Evolutionary conservation across 2,329 filamentous ascomycete species (phyloP), one percentile per base, ranked within the genome.

Genomic region (Fusarium pseudocircinatum): DNA sequence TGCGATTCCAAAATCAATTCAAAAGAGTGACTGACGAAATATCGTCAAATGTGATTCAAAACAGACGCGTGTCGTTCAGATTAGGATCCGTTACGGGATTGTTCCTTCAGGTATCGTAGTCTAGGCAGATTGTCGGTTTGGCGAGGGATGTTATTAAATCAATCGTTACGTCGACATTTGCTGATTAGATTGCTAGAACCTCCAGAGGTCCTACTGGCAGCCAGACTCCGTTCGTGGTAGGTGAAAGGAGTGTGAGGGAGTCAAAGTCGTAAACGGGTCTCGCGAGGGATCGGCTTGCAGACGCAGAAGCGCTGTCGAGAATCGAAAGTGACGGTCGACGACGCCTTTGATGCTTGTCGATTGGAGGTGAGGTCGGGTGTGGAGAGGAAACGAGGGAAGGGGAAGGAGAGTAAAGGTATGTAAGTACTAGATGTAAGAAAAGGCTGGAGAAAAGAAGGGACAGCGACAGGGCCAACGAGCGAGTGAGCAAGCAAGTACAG

Each of bases 1-100:
- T 78, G 76, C 70, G 60, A 60, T 75, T 77, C 64, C 60, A 75
- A 75, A 69, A 78, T 83, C 73, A 69, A 67, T 60, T 77, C 50
- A 85, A 85, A 85, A 70, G 84, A 86, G 84, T 78, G 85, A 83
- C 83, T 79, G 84, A 85, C 84, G 83, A 84, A 79, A 82, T 81
- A 76, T 84, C 83, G 84, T 84, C 83, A 76, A 80, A 79, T 64
- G 57, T 69, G 66, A 70, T 74, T 76, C 75, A 72, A 74, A 78
- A 77, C 71, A 75, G 72, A 70, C 58, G 73, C 73, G 63, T 74
- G 72, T 79, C 77, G 78, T 80, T 75, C 72, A 75, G 63, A 63
- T 71, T 44, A 72, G 47, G 58, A 72, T 75, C 75, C 76, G 77
- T 75, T 53, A 73, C 67, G 60, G 67, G 47, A 60, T 73, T 69